phyloP scores from a whole-genome alignment of 768 basidiomycete genomes.

The Omphalotus guepiniiformis region DNA sequence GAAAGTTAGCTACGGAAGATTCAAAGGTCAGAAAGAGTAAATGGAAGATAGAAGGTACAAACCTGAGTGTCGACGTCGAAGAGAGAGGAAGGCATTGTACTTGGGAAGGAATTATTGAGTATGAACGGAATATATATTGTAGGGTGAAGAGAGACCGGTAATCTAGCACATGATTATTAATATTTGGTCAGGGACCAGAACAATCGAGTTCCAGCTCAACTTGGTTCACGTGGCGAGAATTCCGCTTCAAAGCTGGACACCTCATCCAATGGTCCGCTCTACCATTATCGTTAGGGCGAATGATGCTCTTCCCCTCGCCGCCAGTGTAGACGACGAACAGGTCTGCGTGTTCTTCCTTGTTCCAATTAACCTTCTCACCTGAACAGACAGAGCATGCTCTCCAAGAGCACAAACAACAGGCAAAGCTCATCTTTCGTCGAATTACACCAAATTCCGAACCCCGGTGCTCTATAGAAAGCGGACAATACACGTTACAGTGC shows the following conservation, averaged over 20 bases:
- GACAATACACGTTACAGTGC: conserved; percentile 93
- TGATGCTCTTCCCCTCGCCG: conserved; percentile 87
- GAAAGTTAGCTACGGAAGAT: conserved; percentile 67
- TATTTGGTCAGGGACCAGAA: too few relatives aligned
- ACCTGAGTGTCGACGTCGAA: conserved; percentile 75
- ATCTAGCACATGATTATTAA: too few relatives aligned
- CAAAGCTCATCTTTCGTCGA: conserved; percentile 93
- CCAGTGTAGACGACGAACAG: conserved; percentile 96
- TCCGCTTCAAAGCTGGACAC: conserved; percentile 3
- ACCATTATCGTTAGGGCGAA: conserved; percentile 82
- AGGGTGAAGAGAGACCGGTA: too few relatives aligned
- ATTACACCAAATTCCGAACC: conserved; percentile 94
- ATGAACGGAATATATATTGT: background rate
- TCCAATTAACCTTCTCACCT: conserved; percentile 2
- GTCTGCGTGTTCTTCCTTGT: conserved; percentile 36
- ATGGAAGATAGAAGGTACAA: background rate
- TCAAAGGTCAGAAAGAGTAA: conserved; percentile 8
- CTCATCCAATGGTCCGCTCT: conserved; percentile 70
- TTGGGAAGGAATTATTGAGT: background rate
- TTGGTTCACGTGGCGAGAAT: too few relatives aligned
- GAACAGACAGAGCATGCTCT: conserved; percentile 86
- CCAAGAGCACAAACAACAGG: conserved; percentile 97
- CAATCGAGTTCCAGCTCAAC: too few relatives aligned
- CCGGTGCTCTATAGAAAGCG: conserved; percentile 94
- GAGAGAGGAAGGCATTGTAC: conserved; percentile 33